A percentile compares a stretch with the other conserved stretches of the same genome.
These are phyloP conservation scores for Suhomyces kunorum DNA, from an alignment of 1,139 yeast species.

Conservation along the genomic window DNA sequence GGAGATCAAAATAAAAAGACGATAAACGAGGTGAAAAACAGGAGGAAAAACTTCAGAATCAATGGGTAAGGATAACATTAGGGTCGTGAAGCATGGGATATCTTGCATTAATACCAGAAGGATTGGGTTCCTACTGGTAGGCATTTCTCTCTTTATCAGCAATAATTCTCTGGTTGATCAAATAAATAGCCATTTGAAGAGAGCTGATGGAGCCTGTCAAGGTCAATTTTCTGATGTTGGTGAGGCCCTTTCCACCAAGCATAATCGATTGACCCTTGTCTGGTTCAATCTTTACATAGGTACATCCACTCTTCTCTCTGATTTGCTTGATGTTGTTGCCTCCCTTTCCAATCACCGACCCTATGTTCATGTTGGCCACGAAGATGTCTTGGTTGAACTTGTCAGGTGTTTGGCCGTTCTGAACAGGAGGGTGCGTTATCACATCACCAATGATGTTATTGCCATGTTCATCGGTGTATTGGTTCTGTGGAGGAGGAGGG, in stretches of 20 bases:
- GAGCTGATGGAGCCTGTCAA: slow-evolving; percentile 70
- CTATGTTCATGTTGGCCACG: slow-evolving; percentile 78
- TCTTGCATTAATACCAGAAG: neutral
- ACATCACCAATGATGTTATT: slow-evolving; percentile 49
- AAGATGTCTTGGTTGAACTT: slow-evolving; percentile 66
- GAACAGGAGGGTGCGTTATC: slow-evolving; percentile 43
- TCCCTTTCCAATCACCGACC: slow-evolving; percentile 84
- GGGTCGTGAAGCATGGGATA: slow-evolving; percentile 2
- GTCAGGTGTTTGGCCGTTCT: slow-evolving; percentile 39
- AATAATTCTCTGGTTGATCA: slow-evolving; percentile 76
- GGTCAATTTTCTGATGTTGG: slow-evolving; percentile 64
- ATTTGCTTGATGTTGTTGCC: slow-evolving; percentile 83
- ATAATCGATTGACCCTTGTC: slow-evolving; percentile 48
- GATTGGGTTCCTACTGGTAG: slow-evolving; percentile 3
- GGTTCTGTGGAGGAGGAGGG: slow-evolving; percentile 34
- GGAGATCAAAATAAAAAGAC: neutral
- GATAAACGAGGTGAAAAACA: neutral
- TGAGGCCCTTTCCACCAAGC: slow-evolving; percentile 56
- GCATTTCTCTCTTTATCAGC: slow-evolving; percentile 55
- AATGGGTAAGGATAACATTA: neutral
- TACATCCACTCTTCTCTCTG: slow-evolving; percentile 70
- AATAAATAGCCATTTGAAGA: slow-evolving; percentile 73
- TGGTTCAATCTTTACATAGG: slow-evolving; percentile 69
- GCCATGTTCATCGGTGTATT: slow-evolving; percentile 49
- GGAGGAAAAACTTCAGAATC: neutral